A percentile compares a stretch with the other conserved stretches of the same genome.
phyloP scores from a whole-genome alignment of 192 early-diverging fungal species.

The Helicostylum pulchrum region DNA sequence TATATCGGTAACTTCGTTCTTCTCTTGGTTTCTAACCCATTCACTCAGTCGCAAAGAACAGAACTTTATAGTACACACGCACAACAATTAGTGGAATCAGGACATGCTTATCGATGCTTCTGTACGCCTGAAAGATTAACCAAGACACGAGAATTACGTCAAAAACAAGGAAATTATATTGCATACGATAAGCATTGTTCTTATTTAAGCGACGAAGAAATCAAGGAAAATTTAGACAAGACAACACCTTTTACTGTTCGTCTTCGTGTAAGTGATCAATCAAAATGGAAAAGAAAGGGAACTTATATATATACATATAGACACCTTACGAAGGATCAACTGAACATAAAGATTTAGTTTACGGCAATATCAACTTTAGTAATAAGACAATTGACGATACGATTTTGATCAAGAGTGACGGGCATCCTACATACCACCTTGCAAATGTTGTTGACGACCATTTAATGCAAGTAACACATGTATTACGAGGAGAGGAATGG shows the following conservation, averaged over 20 bases:
- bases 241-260: conserved; percentile 68
- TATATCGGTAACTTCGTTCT: neutral
- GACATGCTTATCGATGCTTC: conserved; percentile 87
- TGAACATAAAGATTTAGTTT: conserved; percentile 67
- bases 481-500: conserved; percentile 95
- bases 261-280: conserved; percentile 51
- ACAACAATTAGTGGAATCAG: conserved; percentile 59
- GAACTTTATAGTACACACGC: conserved; percentile 69
- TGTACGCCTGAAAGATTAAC: conserved; percentile 72
- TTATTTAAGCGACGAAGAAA: conserved; percentile 60
- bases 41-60: conserved; percentile 64
- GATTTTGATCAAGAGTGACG: conserved; percentile 89
- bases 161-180: conserved; percentile 51
- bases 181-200: conserved; percentile 83
- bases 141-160: conserved; percentile 49
- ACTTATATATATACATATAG: neutral
- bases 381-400: conserved; percentile 81
- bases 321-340: conserved; percentile 51
- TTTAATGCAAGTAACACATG: conserved; percentile 88
- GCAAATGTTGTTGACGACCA: conserved; percentile 95
- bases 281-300: neutral
- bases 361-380: conserved; percentile 71
- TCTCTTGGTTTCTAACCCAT: neutral
- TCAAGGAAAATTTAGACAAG: conserved; percentile 55
- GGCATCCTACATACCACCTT: conserved; percentile 90